Evolutionary conservation across 2,329 filamentous ascomycete genomes (phyloP).

Genomic region (Xylariaceae sp.): DNA sequence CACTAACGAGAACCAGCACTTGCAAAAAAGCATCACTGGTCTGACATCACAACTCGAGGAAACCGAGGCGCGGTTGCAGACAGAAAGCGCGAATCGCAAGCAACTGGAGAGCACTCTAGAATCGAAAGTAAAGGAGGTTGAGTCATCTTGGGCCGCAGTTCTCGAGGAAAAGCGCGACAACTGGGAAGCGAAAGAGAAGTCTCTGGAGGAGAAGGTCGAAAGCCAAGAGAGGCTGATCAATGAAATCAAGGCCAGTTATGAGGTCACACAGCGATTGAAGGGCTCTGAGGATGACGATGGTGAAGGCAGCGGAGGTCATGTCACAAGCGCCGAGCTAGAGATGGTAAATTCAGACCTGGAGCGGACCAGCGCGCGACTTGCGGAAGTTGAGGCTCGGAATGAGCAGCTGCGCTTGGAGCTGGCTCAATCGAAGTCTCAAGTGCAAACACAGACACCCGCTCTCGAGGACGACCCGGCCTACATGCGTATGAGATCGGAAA

Average conservation of each 20-base stretch:
- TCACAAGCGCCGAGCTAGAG: conserved; percentile 85
- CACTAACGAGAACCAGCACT: conserved; percentile 77
- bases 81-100: conserved; percentile 67
- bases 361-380: conserved; percentile 76
- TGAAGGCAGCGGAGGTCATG: conserved; percentile 54
- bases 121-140: conserved; percentile 78
- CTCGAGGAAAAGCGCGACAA: conserved; percentile 92
- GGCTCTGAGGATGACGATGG: conserved; percentile 60
- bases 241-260: conserved; percentile 94
- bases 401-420: conserved; percentile 88
- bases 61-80: conserved; percentile 71
- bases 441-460: conserved; percentile 54
- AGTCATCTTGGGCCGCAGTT: conserved; percentile 83
- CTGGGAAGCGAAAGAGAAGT: conserved; percentile 90
- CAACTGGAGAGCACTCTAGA: conserved; percentile 74
- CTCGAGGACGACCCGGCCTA: conserved; percentile 87
- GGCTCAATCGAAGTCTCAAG: conserved; percentile 76
- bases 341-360: conserved; percentile 90
- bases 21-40: conserved; percentile 72
- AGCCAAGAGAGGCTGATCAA: conserved; percentile 87
- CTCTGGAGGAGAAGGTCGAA: conserved; percentile 86
- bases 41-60: conserved; percentile 80
- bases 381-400: conserved; percentile 88
- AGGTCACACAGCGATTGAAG: conserved; percentile 86
- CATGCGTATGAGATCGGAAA: conserved; percentile 85